A percentile compares a stretch with the other conserved stretches of the same genome.
These are phyloP conservation scores for Penicillium sp. DNA, from an alignment of 2,329 filamentous ascomycete genomes.

Conservation along the genomic window DNA sequence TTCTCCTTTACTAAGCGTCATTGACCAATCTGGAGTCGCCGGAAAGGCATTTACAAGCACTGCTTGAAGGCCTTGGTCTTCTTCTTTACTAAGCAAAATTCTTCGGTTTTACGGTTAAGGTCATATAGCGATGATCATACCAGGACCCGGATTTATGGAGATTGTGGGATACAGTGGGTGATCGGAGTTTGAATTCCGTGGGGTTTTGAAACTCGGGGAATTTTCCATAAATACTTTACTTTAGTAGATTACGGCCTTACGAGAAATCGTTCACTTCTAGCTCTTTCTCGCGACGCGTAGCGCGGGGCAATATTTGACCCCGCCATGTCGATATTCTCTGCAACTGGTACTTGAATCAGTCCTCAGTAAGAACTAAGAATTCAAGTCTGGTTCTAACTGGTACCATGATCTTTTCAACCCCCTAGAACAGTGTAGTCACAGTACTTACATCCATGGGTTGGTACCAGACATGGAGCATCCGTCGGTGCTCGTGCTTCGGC, in stretches of 20 bases:
- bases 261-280: no score
- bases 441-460: no score
- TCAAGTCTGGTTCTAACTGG: no score
- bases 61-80: not conserved
- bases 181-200: not conserved
- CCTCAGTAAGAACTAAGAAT: no score
- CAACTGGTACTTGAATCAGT: not conserved
- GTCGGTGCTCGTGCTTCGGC: not conserved
- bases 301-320: not conserved
- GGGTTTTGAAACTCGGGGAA: not conserved
- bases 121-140: no score
- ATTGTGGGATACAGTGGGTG: not conserved
- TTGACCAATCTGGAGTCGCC: conserved; percentile 6
- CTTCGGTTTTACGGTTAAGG: no score
- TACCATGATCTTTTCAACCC: no score
- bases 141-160: not conserved
- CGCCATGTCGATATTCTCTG: not conserved
- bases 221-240: not conserved
- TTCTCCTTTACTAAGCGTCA: no score
- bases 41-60: conserved; percentile 12
- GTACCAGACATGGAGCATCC: no score
- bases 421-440: no score
- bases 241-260: not conserved
- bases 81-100: no score
- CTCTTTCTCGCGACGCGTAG: not conserved